These are phyloP conservation scores for Yamadazyma philogaea DNA, from an alignment of 805 yeast species.

Conservation along the genomic window DNA sequence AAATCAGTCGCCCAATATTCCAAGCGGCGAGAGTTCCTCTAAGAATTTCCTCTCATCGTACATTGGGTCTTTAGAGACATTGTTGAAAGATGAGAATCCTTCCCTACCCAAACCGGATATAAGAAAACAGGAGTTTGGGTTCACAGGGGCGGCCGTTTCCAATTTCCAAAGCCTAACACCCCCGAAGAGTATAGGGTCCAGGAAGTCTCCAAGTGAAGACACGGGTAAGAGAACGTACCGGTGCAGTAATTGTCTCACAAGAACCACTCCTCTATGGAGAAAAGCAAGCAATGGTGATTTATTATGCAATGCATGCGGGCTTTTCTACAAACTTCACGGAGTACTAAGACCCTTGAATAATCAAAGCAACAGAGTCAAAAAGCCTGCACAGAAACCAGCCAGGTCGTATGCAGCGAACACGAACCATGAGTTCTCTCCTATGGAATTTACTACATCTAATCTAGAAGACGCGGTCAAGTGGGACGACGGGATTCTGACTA, in stretches of 20 bases:
- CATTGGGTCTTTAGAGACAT: conserved; percentile 37
- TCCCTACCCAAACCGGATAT: not conserved
- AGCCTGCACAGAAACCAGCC: not conserved
- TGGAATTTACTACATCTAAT: not conserved
- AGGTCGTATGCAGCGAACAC: conserved; percentile 4
- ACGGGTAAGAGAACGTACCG: conserved; percentile 23
- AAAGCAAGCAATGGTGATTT: conserved; percentile 41
- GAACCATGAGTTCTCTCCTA: not conserved
- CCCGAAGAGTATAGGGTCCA: conserved; percentile 13
- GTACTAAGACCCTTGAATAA: conserved; percentile 38
- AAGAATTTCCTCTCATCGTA: conserved; percentile 34
- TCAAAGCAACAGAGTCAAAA: not conserved
- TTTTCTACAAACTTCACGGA: conserved; percentile 44
- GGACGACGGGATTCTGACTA: not conserved
- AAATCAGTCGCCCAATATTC: conserved; percentile 1
- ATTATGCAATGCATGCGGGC: conserved; percentile 46
- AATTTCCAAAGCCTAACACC: conserved; percentile 15
- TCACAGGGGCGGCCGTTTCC: not conserved
- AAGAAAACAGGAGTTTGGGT: not conserved
- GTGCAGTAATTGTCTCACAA: conserved; percentile 43
- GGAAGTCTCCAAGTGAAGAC: conserved; percentile 12
- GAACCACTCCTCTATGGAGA: conserved; percentile 46
- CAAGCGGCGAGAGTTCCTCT: not conserved
- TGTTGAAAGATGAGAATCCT: conserved; percentile 27
- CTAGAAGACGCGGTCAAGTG: not conserved